Evolutionary conservation across 768 basidiomycete species (phyloP).

Genomic region (Sutorius australiensis): DNA sequence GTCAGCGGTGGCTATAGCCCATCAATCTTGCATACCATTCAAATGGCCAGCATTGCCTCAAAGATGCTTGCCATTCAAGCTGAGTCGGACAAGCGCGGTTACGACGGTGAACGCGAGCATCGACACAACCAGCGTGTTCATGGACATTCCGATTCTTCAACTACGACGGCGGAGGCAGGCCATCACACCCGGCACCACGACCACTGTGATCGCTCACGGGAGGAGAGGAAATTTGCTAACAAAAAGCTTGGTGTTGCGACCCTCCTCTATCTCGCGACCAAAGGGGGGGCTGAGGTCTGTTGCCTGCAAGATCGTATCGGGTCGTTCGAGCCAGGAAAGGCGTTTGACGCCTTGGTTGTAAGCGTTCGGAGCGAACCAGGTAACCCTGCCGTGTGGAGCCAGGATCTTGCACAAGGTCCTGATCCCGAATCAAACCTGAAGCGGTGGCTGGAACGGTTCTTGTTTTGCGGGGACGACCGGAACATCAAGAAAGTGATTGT

Average conservation of each 20-base stretch:
- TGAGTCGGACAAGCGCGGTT: conserved; percentile 10
- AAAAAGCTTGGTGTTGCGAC: conserved; percentile 70
- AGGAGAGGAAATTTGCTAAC: conserved; percentile 40
- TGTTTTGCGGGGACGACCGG: conserved; percentile 84
- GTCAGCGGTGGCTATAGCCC: conserved; percentile 83
- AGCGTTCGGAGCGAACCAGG: conserved; percentile 49
- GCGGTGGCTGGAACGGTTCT: conserved; percentile 72
- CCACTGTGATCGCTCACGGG: not conserved
- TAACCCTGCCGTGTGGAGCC: conserved; percentile 56
- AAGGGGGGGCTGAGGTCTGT: conserved; percentile 87
- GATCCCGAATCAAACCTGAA: conserved; percentile 37
- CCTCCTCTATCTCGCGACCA: conserved; percentile 85
- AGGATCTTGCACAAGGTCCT: conserved; percentile 35
- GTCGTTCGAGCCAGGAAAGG: conserved; percentile 75
- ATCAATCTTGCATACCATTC: conserved; percentile 74
- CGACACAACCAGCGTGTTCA: not conserved
- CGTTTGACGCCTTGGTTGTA: conserved; percentile 86
- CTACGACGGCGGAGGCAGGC: not conserved
- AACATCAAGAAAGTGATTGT: conserved; percentile 84
- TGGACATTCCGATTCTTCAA: not conserved
- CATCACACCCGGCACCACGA: not conserved
- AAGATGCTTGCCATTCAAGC: conserved; percentile 64
- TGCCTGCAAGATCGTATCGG: conserved; percentile 65
- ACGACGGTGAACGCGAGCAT: not conserved
- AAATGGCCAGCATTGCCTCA: conserved; percentile 74